Evolutionary conservation across 805 yeast species (phyloP), one percentile per base, ranked within the genome.

Genomic region (Candida argentea): DNA sequence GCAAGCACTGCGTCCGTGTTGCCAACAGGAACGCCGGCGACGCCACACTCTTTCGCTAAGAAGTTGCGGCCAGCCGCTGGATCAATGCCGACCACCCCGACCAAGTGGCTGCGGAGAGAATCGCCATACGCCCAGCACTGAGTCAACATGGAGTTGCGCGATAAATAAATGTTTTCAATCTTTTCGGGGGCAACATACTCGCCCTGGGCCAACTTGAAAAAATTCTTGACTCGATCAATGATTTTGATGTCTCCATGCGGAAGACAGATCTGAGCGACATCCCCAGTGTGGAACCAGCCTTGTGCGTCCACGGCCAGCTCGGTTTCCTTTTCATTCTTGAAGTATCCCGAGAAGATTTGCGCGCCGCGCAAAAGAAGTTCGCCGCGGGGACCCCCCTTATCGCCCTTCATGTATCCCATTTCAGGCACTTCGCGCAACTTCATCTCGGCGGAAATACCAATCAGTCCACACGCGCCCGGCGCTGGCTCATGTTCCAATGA

Each of bases 141-240:
- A 13, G 43, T 27, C 17, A 44, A 22, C 14, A 34, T 13, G 2
- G 50, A 38, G 33, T 39, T 38, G 29, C 38, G 34, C 3, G 44
- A 37, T 22, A 46, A 37, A 37, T 49, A 50, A 12, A 27, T 25
- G 30, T 44, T 50, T 32, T 50, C 55, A 17, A 50, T 38, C 40
- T 50, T 49, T 26, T 50, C 55, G 6, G 55, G 55, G 7, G 55
- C 45, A 12, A 50, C 46, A 30, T 50, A 50, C 36, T 50, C 55
- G 25, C 55, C 55, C 24, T 50, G 55, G 9, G 50, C 36, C 40
- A 50, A 48, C 40, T 50, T 50, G 44, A 50, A 50, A 35, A 50
- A 50, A 43, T 50, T 50, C 46, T 50, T 50, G 26, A 50, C 55
- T n/a, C 55, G 37, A 36, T 50, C 55, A 23, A 49, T 40, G 22